Evolutionary conservation across 805 yeast species (phyloP).

Genomic region (Zygosaccharomyces bailii): DNA sequence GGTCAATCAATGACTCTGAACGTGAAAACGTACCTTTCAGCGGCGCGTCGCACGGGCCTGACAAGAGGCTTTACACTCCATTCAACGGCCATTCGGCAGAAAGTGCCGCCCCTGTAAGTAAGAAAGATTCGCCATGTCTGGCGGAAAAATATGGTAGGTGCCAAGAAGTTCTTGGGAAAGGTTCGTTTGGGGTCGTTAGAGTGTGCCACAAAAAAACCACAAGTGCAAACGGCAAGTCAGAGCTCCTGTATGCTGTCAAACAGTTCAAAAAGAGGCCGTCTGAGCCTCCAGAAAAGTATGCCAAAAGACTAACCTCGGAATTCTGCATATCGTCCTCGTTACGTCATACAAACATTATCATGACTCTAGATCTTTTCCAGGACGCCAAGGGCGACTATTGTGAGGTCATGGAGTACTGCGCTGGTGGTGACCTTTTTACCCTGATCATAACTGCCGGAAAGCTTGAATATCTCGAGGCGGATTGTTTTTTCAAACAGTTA

Average conservation of each 20-base stretch:
- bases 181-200: constrained; percentile 91
- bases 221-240: constrained; percentile 35
- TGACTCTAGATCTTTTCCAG: constrained; percentile 69
- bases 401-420: constrained; percentile 81
- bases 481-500: constrained; percentile 84
- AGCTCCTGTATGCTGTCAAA: constrained; percentile 74
- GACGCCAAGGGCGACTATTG: constrained; percentile 82
- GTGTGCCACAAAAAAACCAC: constrained; percentile 67
- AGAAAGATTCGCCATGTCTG: constrained; percentile 42
- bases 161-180: constrained; percentile 91
- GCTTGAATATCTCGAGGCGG: constrained; percentile 78
- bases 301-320: constrained; percentile 72
- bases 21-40: constrained; percentile 34
- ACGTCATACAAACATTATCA: constrained; percentile 73
- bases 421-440: constrained; percentile 78
- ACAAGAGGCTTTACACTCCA: constrained; percentile 18
- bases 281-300: constrained; percentile 64
- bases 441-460: constrained; percentile 73
- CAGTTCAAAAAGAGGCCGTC: constrained; percentile 65
- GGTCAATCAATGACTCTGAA: constrained; percentile 39
- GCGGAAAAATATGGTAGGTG: constrained; percentile 90
- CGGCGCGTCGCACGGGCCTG: constrained; percentile 34
- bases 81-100: constrained; percentile 1
- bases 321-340: constrained; percentile 78
- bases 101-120: constrained; percentile 8